A percentile compares a stretch with the other conserved stretches of the same genome.
Conservation (phyloP, 306 rosid genomes). For the Ammopiptanthus mongolicus region DNA sequence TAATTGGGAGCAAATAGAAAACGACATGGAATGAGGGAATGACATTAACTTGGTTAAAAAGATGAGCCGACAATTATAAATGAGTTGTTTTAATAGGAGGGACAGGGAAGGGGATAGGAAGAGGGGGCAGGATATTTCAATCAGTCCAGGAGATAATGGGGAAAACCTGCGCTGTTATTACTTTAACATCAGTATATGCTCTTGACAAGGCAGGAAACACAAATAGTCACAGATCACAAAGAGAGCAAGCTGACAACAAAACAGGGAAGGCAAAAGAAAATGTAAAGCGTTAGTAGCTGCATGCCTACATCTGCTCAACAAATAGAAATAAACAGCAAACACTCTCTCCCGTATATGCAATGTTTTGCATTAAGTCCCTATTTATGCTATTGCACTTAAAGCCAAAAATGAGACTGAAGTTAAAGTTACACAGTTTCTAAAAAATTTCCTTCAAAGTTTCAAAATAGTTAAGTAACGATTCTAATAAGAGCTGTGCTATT, state of each 20-base stretch:
- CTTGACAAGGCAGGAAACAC: neutral
- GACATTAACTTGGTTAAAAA: too few relatives aligned
- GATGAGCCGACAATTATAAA: too few relatives aligned
- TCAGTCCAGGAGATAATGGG: too few relatives aligned
- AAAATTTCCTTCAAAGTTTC: neutral
- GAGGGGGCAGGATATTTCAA: too few relatives aligned
- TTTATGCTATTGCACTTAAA: constrained; percentile 2
- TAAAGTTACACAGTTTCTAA: neutral
- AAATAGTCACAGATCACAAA: neutral
- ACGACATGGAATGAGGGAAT: too few relatives aligned
- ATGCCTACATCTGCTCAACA: neutral
- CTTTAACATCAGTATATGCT: too few relatives aligned
- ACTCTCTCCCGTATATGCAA: neutral
- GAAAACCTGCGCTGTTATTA: too few relatives aligned
- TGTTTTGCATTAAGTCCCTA: neutral
- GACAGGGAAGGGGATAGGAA: too few relatives aligned
- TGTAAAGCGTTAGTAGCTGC: neutral
- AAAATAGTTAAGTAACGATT: neutral
- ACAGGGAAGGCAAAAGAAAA: neutral
- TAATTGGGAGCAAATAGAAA: too few relatives aligned
- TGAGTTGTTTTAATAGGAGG: too few relatives aligned
- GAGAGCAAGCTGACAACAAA: neutral
- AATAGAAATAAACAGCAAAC: neutral
- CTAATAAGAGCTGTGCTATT: too few relatives aligned
- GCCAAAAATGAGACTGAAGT: neutral